Percentiles rank a stretch among this genome's conserved stretches.
Evolutionary conservation across 352 stramenopile genomes (phyloP).

Genomic region (Phytophthora fragariae): DNA sequence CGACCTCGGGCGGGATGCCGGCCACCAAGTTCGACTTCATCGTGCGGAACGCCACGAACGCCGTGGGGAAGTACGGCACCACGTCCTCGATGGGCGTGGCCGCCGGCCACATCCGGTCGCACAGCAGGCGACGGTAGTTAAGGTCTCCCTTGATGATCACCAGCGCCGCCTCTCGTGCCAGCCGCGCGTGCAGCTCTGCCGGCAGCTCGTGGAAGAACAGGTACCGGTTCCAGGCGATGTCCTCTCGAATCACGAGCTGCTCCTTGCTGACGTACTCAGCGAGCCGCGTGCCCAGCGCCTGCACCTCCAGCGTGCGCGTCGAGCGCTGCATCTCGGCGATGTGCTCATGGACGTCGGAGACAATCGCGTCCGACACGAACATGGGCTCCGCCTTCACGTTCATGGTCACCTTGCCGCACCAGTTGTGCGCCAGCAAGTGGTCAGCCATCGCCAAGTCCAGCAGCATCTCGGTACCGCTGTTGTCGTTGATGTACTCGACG

Average conservation of each 20-base stretch:
- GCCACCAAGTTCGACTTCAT: no score
- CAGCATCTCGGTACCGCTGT: constrained; percentile 71
- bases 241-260: constrained; percentile 29
- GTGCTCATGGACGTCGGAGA: constrained; percentile 60
- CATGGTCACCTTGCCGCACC: constrained; percentile 64
- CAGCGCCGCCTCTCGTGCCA: no score
- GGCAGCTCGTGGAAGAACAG: no score
- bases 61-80: no score
- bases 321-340: constrained; percentile 52
- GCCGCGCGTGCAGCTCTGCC: no score
- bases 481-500: constrained; percentile 77
- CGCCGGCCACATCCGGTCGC: no score
- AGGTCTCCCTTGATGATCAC: no score
- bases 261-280: constrained; percentile 36
- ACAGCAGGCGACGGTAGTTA: no score
- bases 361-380: constrained; percentile 81
- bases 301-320: constrained; percentile 43
- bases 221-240: constrained; percentile 61
- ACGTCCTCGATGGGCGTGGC: no score
- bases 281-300: constrained; percentile 51
- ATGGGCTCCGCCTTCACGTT: constrained; percentile 76
- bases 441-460: constrained; percentile 68
- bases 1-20: no score
- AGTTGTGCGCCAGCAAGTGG: constrained; percentile 61
- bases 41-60: no score